phyloP scores from a whole-genome alignment of 2,329 filamentous ascomycete species.

The Xylariaceae sp. region DNA sequence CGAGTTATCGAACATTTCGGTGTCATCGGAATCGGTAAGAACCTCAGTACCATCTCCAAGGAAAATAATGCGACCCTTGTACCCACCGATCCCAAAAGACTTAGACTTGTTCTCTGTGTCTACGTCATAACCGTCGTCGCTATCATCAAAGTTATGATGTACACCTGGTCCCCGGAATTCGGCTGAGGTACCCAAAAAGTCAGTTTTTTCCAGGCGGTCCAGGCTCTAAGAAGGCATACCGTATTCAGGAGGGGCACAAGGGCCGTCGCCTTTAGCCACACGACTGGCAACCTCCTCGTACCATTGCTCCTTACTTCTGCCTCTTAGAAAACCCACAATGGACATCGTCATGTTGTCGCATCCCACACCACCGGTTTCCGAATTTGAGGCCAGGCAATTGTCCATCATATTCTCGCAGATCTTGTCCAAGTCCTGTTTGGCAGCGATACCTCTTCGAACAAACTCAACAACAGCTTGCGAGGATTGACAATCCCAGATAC shows the following conservation, averaged over 20 bases:
- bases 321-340: conserved; percentile 82
- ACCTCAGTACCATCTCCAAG: conserved; percentile 94
- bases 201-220: conserved; percentile 26
- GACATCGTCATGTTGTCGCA: conserved; percentile 99
- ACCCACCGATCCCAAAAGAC: conserved; percentile 63
- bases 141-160: conserved; percentile 79
- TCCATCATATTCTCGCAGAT: conserved; percentile 99
- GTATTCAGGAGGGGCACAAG: conserved; percentile 98
- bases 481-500: conserved; percentile 99
- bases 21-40: conserved; percentile 80
- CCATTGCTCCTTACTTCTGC: conserved; percentile 95
- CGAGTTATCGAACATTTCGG: conserved; percentile 86
- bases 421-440: conserved; percentile 88
- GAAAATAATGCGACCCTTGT: conserved; percentile 85
- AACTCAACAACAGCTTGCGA: conserved; percentile 97
- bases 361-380: conserved; percentile 93
- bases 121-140: conserved; percentile 71
- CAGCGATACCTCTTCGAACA: conserved; percentile 90
- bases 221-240: conserved; percentile 63
- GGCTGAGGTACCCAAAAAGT: conserved; percentile 47
- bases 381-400: conserved; percentile 96
- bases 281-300: conserved; percentile 92
- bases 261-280: conserved; percentile 94
- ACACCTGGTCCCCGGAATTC: conserved; percentile 81
- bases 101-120: conserved; percentile 61